Evolutionary conservation across 768 basidiomycete genomes (phyloP), one percentile per base, ranked within the genome.

Genomic region (Mycena epipterygia): DNA sequence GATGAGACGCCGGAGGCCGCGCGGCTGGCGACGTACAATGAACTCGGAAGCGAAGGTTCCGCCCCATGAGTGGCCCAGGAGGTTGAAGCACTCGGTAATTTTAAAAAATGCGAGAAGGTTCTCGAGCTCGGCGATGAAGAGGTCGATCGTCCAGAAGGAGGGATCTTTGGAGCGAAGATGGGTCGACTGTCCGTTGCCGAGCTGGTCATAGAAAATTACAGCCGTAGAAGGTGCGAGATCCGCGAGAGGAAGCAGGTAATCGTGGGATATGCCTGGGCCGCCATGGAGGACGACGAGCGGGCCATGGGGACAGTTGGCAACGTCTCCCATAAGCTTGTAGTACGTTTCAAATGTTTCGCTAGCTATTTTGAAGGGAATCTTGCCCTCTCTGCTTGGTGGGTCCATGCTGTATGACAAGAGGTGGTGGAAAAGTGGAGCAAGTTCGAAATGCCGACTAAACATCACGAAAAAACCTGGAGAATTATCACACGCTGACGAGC

Each of bases 121-220:
- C 48, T 67, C 66, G 0, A 67, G 58, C 48, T 67, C 57, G 16
- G 37, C 58, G 76, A 80, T 67, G 58, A 84, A 84, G 14, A 85
- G 77, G 57, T 79, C 63, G 33, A 76, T 66, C 5, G 81, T 85
- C 87, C 88, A 89, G 76, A 90, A 90, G n/a, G 83, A 80, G 17
- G 78, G 76, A 2, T 76, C 78, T 66, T 84, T 87, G 56, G 85
- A 82, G 21, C 75, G 83, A 42, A 88, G 80, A 73, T 86, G 88
- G 16, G 88, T 86, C 9, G 88, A 89, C n/a, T 73, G 78, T n/a
- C 86, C 87, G 68, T 81, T 85, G 19, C 89, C 89, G 41, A 90
- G 64, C 69, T 90, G 89, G 73, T 89, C 87, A 75, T 90, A 89
- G 57, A 89, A 77, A 52, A 90, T 77, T 73, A 89, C 82, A 35